Conservation (phyloP, 208 protist genomes). For the Jaenimonas drosophilae region DNA sequence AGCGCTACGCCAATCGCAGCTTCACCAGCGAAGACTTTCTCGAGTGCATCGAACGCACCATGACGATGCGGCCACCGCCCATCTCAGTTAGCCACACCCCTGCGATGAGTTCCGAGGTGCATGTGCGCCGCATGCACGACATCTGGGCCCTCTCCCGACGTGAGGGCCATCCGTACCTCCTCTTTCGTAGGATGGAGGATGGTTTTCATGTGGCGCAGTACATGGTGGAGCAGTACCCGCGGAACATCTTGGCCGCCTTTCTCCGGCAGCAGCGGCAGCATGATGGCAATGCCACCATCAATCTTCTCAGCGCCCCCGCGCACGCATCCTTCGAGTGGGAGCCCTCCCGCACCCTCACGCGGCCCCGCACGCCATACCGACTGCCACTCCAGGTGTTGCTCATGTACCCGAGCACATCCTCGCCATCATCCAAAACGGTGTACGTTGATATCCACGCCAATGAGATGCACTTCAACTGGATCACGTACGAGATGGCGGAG, state of each 20-base stretch:
- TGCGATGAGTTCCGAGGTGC: too few relatives aligned
- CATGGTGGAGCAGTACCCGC: not conserved
- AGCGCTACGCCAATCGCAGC: slow-evolving; percentile 11
- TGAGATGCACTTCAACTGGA: too few relatives aligned
- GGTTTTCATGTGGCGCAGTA: slow-evolving; percentile 33
- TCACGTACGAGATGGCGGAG: too few relatives aligned
- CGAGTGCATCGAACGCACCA: slow-evolving; percentile 21
- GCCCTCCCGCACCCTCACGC: too few relatives aligned
- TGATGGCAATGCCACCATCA: slow-evolving; percentile 2
- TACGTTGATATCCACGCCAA: too few relatives aligned
- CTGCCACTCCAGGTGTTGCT: too few relatives aligned
- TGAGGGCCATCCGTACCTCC: slow-evolving; percentile 34
- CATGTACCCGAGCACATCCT: too few relatives aligned
- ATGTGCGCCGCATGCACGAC: slow-evolving; percentile 12
- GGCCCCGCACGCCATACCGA: too few relatives aligned
- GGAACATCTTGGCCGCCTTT: slow-evolving; percentile 3
- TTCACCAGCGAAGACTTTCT: slow-evolving; percentile 27
- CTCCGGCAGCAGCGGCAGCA: slow-evolving; percentile 7
- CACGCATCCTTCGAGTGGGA: slow-evolving; percentile 11
- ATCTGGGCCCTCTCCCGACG: too few relatives aligned
- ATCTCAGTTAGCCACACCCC: too few relatives aligned
- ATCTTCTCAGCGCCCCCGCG: slow-evolving; percentile 10
- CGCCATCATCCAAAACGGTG: too few relatives aligned
- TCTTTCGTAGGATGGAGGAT: slow-evolving; percentile 14
- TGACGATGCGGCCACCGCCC: too few relatives aligned